Evolutionary conservation across 1,284 basidiomycete genomes (phyloP).

Genomic region (Tranzscheliella williamsii): DNA sequence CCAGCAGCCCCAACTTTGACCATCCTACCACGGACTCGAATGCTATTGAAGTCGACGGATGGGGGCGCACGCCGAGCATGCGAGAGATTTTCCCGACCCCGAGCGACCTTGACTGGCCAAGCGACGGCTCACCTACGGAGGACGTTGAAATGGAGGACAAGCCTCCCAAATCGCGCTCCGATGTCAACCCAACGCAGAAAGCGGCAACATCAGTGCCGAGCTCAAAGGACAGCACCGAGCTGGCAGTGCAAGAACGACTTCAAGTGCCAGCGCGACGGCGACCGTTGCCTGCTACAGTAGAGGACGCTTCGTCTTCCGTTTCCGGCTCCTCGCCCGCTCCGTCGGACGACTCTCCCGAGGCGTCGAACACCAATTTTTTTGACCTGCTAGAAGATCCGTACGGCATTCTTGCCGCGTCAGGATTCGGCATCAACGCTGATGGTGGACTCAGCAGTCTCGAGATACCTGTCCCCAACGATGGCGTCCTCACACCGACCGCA

Average conservation of each 20-base stretch:
- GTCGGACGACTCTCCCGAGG: conserved; percentile 22
- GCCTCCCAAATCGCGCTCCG: not conserved
- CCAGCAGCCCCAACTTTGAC: conserved; percentile 28
- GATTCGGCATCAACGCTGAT: conserved; percentile 38
- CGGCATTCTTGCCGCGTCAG: conserved; percentile 49
- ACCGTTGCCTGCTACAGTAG: conserved; percentile 55
- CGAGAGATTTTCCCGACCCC: conserved; percentile 44
- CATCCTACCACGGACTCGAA: conserved; percentile 20
- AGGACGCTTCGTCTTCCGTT: conserved; percentile 49
- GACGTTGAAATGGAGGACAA: not conserved
- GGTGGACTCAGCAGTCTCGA: conserved; percentile 17
- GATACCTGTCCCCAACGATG: conserved; percentile 1
- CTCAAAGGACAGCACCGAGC: conserved; percentile 1
- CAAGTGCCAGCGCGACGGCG: conserved; percentile 13
- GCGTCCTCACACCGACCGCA: conserved; percentile 7
- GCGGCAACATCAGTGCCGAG: not conserved
- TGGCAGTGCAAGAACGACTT: not conserved
- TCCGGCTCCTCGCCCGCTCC: conserved; percentile 30
- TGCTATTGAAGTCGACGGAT: conserved; percentile 31
- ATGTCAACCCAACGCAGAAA: not conserved
- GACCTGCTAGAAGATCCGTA: conserved; percentile 58
- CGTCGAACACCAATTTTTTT: conserved; percentile 20
- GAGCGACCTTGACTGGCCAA: conserved; percentile 34
- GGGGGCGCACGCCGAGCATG: conserved; percentile 37
- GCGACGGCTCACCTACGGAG: conserved; percentile 8